Evolutionary conservation across 1,284 basidiomycete genomes (phyloP), one percentile per base, ranked within the genome.

Genomic region (Cystobasidiaceae sp.): DNA sequence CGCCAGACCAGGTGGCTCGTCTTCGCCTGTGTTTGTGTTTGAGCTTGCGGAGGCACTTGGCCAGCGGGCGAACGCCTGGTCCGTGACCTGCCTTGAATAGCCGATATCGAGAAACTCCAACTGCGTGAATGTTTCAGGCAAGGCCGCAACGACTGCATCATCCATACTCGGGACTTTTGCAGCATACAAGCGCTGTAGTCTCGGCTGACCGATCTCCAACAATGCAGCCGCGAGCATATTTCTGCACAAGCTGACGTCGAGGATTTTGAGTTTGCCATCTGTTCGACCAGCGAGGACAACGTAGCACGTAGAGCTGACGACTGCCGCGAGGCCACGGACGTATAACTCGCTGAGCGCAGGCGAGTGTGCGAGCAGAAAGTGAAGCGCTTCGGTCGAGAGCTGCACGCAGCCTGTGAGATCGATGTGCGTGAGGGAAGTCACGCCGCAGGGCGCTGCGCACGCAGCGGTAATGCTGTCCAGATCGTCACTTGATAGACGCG

Each of bases 331-430:
- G 17, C 49, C 60, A 23, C 60, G 60, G 8, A 62, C 30, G 21
- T 44, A 30, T 28, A 62, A 28, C 15, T 41, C 27, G 11, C 8
- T 25, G 39, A 62, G n/a, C 9, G 8, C 2, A 3, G 60, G 60
- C n/a, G 49, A 54, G 41, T 52, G 49, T 9, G 60, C 60, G 15
- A 62, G 60, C n/a, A 62, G 39, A 41, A 27, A 62, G 19, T 62
- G 60, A 15, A 62, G 41, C 19, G 60, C 15, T 21, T 45, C 43
- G 17, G 60, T 52, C 4, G 60, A 62, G 13, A 62, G 11, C 15
- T 13, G 49, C 17, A 7, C 17, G 50, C 60, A 62, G 19, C 60
- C 60, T 62, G 50, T 34, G 33, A 64, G 39, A 28, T 64, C 39
- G 3, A 64, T 44, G 39, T 55, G 33, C 5, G 30, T 23, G 25